Evolutionary conservation across 2,329 filamentous ascomycete genomes (phyloP).

Genomic region (Talaromyces islandicus): DNA sequence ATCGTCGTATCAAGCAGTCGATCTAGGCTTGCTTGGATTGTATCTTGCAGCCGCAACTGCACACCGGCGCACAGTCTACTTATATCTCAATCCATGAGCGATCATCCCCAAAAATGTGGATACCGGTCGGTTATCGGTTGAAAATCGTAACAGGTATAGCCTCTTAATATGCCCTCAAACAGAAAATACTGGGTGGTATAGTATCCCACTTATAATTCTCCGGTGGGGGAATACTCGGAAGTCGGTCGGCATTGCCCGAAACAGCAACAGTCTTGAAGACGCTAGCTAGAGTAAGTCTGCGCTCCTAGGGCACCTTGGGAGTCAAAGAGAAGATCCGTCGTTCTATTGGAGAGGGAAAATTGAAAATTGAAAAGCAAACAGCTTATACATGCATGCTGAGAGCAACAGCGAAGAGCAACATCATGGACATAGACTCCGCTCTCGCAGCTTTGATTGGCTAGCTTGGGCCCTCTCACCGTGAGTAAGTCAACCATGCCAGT

Average conservation of each 20-base stretch:
- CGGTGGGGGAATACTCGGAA: neutral
- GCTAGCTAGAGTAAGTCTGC: neutral
- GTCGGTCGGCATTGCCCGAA: neutral
- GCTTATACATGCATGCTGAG: neutral
- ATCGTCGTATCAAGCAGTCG: too few species aligned
- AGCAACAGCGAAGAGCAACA: neutral
- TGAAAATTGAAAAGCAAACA: neutral
- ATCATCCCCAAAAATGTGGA: neutral
- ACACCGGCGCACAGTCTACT: neutral
- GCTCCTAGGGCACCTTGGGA: neutral
- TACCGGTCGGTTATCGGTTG: neutral
- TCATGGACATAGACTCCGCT: neutral
- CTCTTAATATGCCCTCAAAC: neutral
- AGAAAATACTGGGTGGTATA: neutral
- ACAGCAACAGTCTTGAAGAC: neutral
- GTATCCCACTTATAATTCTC: neutral
- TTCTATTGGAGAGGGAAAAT: too few species aligned
- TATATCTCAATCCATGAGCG: neutral
- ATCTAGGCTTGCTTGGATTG: too few species aligned
- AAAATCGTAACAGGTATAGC: neutral
- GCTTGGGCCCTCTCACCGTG: neutral
- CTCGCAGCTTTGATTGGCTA: neutral
- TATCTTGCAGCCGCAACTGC: neutral
- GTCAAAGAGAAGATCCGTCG: neutral
- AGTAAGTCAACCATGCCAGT: neutral